Conservation (phyloP, 129 eudicot genomes). For the Chrysanthemum makinoi region DNA sequence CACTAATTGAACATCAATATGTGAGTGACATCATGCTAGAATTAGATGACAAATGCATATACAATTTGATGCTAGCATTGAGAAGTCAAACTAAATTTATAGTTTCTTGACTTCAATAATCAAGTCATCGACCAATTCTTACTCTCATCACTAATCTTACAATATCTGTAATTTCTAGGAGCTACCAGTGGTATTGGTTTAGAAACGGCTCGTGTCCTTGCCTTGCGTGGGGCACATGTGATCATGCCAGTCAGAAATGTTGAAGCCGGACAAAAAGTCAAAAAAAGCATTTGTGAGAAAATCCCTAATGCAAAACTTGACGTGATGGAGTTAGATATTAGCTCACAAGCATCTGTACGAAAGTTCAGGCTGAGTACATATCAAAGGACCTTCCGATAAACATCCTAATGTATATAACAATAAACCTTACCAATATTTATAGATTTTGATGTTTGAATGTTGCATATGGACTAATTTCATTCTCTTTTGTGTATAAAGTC, state of each 20-base stretch:
- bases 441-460: background rate
- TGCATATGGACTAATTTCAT: background rate
- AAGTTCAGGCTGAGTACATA: constrained; percentile 58
- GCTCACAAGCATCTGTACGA: constrained; percentile 70
- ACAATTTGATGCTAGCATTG: constrained; percentile 6
- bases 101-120: constrained; percentile 8
- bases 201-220: constrained; percentile 82
- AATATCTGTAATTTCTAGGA: constrained; percentile 42
- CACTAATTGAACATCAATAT: too few species aligned
- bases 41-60: background rate
- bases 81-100: background rate
- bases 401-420: constrained; percentile 63
- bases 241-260: constrained; percentile 83
- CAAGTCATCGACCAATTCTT: background rate
- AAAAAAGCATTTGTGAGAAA: constrained; percentile 51
- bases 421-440: background rate
- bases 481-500: constrained; percentile 36
- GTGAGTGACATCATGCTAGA: background rate
- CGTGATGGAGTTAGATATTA: constrained; percentile 84
- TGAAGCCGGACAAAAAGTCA: constrained; percentile 60
- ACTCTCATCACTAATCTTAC: background rate
- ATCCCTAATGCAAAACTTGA: constrained; percentile 72
- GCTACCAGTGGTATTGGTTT: constrained; percentile 85
- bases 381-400: constrained; percentile 67
- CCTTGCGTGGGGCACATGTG: constrained; percentile 77